Base-by-base conservation (phyloP, 495 filamentous ascomycete genomes). In the Neurospora sp. region DNA sequence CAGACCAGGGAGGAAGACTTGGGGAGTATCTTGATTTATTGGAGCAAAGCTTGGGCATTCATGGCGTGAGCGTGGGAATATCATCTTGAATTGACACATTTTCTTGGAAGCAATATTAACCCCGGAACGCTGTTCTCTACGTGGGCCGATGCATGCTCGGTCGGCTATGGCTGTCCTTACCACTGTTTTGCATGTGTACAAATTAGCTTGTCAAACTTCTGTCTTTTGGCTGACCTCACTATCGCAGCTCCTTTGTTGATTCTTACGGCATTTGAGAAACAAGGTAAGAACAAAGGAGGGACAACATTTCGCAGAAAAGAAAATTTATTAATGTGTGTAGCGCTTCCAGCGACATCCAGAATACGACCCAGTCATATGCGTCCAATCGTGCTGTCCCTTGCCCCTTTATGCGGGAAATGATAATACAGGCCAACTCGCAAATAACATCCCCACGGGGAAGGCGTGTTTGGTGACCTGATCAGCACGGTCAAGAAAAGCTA, bases 351-450 rank as follows among this genome's bases (percentile, higher is more conserved):
- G 54, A 35, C 54, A 62, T 35, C 54, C 54, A 66, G 72, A 82
- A 85, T 87, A 85, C 85, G 84, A 86, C 77, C 85, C 85, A 86
- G 85, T 86, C 85, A 87, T 87, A 86, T 85, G 79, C 80, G 76
- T 70, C 31, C 54, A 35, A 62, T 27, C 11, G 23, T 9, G 12
- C 23, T 62, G 54, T 18, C 23, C 54, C 20, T 62, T 62, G 20
- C 54, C 54, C 41, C 76, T 75, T 72, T 74, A 74, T 73, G 77
- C 79, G 75, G 54, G 27, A 48, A 41, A 75, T 74, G 73, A 74
- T 75, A 48, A 75, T 66, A 74, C 75, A 75, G 71, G 66, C 27
- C 54, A 62, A 62, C 20, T 31, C 48, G 48, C 48, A 31, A 62
- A 62, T 11, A 31, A 14, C 23, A 0, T 18, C 6, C 23, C 6